Conservation (phyloP, 2,329 filamentous ascomycete genomes). For the Clathrospora elynae region DNA sequence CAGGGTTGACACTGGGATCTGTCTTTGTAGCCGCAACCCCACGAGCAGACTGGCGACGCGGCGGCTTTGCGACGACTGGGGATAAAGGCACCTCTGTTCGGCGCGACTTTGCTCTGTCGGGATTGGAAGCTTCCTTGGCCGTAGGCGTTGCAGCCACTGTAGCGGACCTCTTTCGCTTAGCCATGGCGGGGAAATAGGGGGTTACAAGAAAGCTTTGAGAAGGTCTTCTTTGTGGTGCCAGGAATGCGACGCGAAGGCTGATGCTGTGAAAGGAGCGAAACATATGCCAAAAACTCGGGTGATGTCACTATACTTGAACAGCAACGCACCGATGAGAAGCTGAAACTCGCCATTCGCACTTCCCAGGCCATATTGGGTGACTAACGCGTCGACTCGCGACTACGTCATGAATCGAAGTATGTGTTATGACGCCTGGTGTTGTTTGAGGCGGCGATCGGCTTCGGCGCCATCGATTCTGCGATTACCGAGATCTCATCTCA, state of each 20-base stretch:
- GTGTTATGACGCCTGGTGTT: slow-evolving; percentile 19
- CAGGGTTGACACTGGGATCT: slow-evolving; percentile 46
- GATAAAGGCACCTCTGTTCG: slow-evolving; percentile 35
- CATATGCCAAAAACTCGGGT: slow-evolving; percentile 31
- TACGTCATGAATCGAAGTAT: slow-evolving; percentile 26
- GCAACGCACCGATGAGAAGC: slow-evolving; percentile 2
- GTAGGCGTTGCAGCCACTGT: slow-evolving; percentile 24
- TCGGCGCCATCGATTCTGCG: slow-evolving; percentile 13
- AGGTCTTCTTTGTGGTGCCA: slow-evolving; percentile 16
- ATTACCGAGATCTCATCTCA: slow-evolving; percentile 13
- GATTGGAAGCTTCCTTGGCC: slow-evolving; percentile 11
- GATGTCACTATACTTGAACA: slow-evolving; percentile 9
- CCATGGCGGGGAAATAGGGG: slow-evolving; percentile 25
- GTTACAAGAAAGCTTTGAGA: slow-evolving; percentile 10
- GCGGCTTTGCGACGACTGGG: slow-evolving; percentile 23
- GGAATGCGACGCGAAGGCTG: slow-evolving; percentile 24
- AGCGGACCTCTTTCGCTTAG: slow-evolving; percentile 41
- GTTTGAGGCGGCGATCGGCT: slow-evolving; percentile 10
- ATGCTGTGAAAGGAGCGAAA: slow-evolving; percentile 29
- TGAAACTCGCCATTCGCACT: slow-evolving; percentile 12
- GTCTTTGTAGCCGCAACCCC: slow-evolving; percentile 25
- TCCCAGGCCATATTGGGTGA: slow-evolving; percentile 19
- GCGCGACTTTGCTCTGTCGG: slow-evolving; percentile 23
- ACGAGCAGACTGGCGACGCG: slow-evolving; percentile 37
- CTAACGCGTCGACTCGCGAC: slow-evolving; percentile 31